A percentile compares a stretch with the other conserved stretches of the same genome.
Evolutionary conservation across 352 stramenopile species (phyloP).

Genomic region (Peronospora destructor): DNA sequence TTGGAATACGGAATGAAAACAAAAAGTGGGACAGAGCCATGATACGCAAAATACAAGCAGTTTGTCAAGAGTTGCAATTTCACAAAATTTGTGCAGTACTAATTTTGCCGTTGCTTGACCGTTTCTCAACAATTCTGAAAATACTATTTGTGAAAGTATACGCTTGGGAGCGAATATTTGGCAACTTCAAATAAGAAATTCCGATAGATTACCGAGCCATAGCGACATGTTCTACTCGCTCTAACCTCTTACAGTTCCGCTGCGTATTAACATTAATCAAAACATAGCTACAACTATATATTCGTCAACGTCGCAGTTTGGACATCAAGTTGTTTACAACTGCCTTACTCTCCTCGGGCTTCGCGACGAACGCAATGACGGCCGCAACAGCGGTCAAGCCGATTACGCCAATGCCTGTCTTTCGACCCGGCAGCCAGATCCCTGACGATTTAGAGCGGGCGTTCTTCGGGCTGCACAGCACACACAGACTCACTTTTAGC

Average conservation of each 20-base stretch:
- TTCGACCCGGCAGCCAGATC: conserved; percentile 21
- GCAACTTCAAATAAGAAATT: neutral
- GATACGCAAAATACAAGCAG: too few relatives aligned
- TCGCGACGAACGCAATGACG: conserved; percentile 20
- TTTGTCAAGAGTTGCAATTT: neutral
- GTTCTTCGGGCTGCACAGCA: conserved; percentile 36
- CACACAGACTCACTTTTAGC: neutral
- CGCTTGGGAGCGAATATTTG: too few relatives aligned
- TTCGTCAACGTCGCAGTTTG: conserved; percentile 24
- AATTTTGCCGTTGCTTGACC: neutral
- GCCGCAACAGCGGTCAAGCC: conserved; percentile 9
- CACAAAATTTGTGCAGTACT: neutral
- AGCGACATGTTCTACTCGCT: conserved; percentile 7
- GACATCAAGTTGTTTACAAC: conserved; percentile 18
- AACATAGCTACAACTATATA: conserved; percentile 7
- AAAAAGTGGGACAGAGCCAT: conserved; percentile 16
- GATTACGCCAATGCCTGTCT: conserved; percentile 12
- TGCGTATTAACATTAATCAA: neutral
- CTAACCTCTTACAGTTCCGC: conserved; percentile 5
- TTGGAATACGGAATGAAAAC: conserved; percentile 5
- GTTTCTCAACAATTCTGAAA: too few relatives aligned
- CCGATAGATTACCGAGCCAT: conserved; percentile 1
- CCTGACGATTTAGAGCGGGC: conserved; percentile 36
- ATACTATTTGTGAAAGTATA: too few relatives aligned
- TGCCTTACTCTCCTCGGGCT: conserved; percentile 29